Evolutionary conservation across 2,329 filamentous ascomycete genomes (phyloP), one percentile per base, ranked within the genome.

Genomic region (Plectosphaerella sp.): DNA sequence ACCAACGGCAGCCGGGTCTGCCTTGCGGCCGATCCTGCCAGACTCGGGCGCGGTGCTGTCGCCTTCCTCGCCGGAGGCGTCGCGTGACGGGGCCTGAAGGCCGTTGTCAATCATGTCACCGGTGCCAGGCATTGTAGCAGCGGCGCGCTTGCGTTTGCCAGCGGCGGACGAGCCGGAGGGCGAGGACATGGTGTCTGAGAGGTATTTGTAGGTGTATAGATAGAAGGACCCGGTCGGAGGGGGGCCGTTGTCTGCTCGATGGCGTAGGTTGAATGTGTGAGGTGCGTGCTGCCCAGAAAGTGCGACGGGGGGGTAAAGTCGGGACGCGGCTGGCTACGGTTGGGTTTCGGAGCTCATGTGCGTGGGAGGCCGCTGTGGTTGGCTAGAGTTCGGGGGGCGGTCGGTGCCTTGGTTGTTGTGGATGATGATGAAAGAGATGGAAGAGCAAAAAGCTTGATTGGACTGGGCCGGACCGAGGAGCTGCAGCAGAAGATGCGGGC

Each of bases 21-120:
- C 71, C 67, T 85, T 85, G 65, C 81, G 80, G 60, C 81, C 82
- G 52, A 65, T 56, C 55, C 75, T 74, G 50, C 69, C 72, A 43
- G 77, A 78, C 66, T 86, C 80, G 55, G 80, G 79, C 49, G 88
- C 82, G 15, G 86, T 86, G 59, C 89, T 89, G 62, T 88, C 86
- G 62, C 83, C 86, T 66, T 93, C 90, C 72, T 96, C 89, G 58
- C 80, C 88, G 15, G 89, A 93, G 55, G 88, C 89, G 73, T 95
- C 89, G 65, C 88, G 83, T 36, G 89, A 92, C 16, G 88, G 91
- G 36, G 88, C 83, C 59, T 86, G 78, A 48, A 84, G 65, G 55
- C 70, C 76, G 64, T 87, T 82, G 51, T 83, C 78, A 53, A 80
- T 73, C 60, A 70, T 69, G 45, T 63, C 60, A 52, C 56, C 64